Evolutionary conservation across 73 alveolate species (phyloP), one percentile per base, ranked within the genome.

Genomic region (Uronychia binucleata): DNA sequence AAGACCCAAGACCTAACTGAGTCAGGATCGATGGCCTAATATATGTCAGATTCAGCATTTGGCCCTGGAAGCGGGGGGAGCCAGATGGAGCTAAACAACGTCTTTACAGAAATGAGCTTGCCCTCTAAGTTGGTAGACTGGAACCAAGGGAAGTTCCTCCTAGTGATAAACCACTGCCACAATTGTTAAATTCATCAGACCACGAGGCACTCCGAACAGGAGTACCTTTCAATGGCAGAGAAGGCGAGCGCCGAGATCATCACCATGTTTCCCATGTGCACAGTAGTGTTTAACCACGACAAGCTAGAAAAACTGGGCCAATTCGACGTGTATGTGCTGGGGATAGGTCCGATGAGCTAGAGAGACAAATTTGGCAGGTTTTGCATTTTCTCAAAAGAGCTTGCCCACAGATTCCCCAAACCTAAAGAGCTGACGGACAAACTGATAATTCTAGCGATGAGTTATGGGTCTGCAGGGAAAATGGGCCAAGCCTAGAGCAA

Each of bases 191-290:
- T 77, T 30, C 99, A 98, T 79, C 93, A 84, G 78, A 97, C 94
- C 58, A 96, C 98, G 14, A 94, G 98, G 95, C 99, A 98, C 95
- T 81, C 92, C 74, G 99, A 97, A 87, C 97, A 94, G 85, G 98
- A 96, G 84, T 98, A 93, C 83, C 91, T 94, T 13, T 88, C 88
- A 58, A 88, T 85, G 89, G 97, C 95, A 85, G 97, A 98, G 90
- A 95, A 87, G 58, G 79, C 94, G 30, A 98, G 99, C n/a, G 97
- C 90, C 30, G 98, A 94, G 28, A 92, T 98, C 26, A 81, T 84
- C 75, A 94, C 88, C 32, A 80, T 87, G 60, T 98, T 98, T 77
- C 99, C 99, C 29, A 97, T 94, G 60, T 94, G 95, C 13, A 88
- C 85, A 0, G 91, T 98, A 0, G 85, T 97, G 26, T 99, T 99